Base-by-base conservation (phyloP, 192 early-diverging fungal genomes). In the Kappamyces sp. region DNA sequence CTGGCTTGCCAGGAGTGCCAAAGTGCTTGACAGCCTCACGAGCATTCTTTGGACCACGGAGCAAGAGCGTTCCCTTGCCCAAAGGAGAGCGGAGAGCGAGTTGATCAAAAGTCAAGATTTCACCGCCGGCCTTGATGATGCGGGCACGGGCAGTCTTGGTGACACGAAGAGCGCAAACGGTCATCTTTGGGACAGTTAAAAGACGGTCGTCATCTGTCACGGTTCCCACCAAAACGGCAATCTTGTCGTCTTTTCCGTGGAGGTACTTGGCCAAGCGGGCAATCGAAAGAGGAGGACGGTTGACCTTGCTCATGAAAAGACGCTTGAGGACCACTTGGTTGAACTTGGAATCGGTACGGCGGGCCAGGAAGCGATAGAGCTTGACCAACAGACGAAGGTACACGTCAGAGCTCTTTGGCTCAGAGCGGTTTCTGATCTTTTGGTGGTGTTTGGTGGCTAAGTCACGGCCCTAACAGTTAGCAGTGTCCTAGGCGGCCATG, bases 1-100 rank as follows among this genome's bases (percentile, higher is more conserved):
- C 66, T 71, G 89, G 87, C 51, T 77, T 78, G 70, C 89, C 89
- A 37, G 89, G 85, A 51, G 72, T 83, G 58, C 97, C 97, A 69
- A 99, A 99, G 87, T 99, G 97, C 90, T 94, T 99, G 76, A 93
- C 88, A 70, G 94, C 91, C 81, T 98, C 93, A 70, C 97, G 90
- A 65, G 87, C 73, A 78, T 84, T 94, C 78, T 87, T 89, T 74
- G 85, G 79, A 66, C 97, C 97, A 82, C 95, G 91, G 78, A 99
- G 84, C 49, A 99, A 82, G 58, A 98, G 71, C 65, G 90, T 92
- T 79, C 90, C 88, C 75, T 91, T 84, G 75, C 97, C 97, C 49
- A 90, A 90, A 55, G 97, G 97, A 60, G 97, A 88, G 74, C 97
- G 89, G 72, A 95, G 84, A 62, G 97, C 97, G 65, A 99, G 88